Conservation (phyloP, 2,329 filamentous ascomycete species). For the Cercospora sp. region DNA sequence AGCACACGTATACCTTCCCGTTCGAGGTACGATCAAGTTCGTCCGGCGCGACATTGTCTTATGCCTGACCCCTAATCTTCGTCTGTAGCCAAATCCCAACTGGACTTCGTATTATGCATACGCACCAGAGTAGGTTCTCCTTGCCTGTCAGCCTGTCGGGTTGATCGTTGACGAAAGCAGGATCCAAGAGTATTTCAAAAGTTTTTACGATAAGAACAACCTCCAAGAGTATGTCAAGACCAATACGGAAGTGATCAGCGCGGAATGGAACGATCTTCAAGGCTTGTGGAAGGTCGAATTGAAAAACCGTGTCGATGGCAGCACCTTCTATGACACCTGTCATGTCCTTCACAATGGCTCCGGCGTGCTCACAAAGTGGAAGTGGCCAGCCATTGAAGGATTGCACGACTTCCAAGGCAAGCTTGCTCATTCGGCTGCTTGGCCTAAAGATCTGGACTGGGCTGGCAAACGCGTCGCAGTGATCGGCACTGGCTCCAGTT, state of each 20-base stretch:
- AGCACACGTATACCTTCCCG: slow-evolving; percentile 39
- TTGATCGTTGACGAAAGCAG: background rate
- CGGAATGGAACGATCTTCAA: slow-evolving; percentile 21
- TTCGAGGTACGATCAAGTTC: background rate
- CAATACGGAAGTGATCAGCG: slow-evolving; percentile 23
- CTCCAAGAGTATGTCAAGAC: slow-evolving; percentile 42
- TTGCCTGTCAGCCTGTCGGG: too few species aligned
- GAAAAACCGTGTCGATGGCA: slow-evolving; percentile 44
- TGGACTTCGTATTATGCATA: slow-evolving; percentile 39
- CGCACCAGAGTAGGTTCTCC: slow-evolving; percentile 34
- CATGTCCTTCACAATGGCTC: slow-evolving; percentile 52
- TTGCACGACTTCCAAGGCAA: slow-evolving; percentile 53
- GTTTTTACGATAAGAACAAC: slow-evolving; percentile 41
- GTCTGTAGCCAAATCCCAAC: slow-evolving; percentile 15
- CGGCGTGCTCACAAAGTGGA: slow-evolving; percentile 55
- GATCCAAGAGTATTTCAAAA: slow-evolving; percentile 45
- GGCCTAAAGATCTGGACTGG: slow-evolving; percentile 48
- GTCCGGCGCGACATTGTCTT: too few species aligned
- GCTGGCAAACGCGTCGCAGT: slow-evolving; percentile 29
- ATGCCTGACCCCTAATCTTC: too few species aligned
- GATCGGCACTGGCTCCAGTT: slow-evolving; percentile 30
- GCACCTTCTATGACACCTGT: slow-evolving; percentile 48
- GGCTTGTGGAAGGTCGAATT: slow-evolving; percentile 38
- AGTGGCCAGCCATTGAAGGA: slow-evolving; percentile 56
- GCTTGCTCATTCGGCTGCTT: slow-evolving; percentile 58